Evolutionary conservation across 371 early-diverging fungal species (phyloP), one percentile per base, ranked within the genome.

Genomic region (Mucor lusitanicus): DNA sequence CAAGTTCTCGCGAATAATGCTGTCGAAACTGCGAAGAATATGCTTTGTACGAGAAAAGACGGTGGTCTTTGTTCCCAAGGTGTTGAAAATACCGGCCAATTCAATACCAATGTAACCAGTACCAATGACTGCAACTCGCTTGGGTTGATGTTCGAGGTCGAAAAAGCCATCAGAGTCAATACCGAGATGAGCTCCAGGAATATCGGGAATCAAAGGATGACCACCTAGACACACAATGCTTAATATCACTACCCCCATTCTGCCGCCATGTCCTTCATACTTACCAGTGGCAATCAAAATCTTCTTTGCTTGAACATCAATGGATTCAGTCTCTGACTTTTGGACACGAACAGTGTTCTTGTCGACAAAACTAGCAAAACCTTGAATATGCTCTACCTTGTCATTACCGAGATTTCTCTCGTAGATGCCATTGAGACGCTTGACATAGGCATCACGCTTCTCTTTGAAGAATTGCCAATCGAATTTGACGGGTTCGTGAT

Each of bases 111-210:
- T 99, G 79, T 99, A 87, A 3, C 95, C 95, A 9, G 93, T 87
- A 54, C 92, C 96, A 33, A 95, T 87, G 27, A 95, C 94, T 19
- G 94, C 91, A 13, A 97, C 96, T 68, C 92, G 89, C 80, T 95
- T 92, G 58, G 99, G 99, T 77, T 95, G 90, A 30, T 88, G 64
- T 68, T 92, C 91, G 56, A 99, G 85, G 53, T 94, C 94, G 78
- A 99, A 99, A 83, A 99, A 99, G 17, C 95, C 96, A 80, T 99
- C 99, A 66, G 93, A 92, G 67, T 89, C 91, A 66, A 97, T 94
- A 48, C 96, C 94, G 57, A 84, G 83, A 76, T 97, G 92, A 17
- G 93, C 91, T 40, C 97, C 99, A 32, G 93, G 91, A 46, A 92
- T 81, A 65, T 84, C 65, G 54, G 94, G 95, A 65, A 91, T 85